A percentile compares a stretch with the other conserved stretches of the same genome.
Evolutionary conservation across 2,329 filamentous ascomycete species (phyloP).

Genomic region (Scedosporium aurantiacum): DNA sequence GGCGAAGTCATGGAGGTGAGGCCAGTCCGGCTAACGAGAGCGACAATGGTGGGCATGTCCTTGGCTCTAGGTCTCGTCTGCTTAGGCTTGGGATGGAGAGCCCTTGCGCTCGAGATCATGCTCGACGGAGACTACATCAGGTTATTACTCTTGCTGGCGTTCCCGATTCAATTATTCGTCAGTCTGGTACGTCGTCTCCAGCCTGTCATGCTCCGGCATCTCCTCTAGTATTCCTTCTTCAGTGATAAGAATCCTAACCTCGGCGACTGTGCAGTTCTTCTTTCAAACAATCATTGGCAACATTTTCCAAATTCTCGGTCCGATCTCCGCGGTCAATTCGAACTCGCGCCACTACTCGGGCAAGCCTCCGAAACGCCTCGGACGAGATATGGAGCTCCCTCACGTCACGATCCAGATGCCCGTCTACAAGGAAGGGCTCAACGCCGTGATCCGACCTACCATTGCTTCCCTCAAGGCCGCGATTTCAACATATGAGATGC

Average conservation of each 20-base stretch:
- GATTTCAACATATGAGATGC: constrained; percentile 37
- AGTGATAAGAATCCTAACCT: no score
- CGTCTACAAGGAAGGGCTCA: constrained; percentile 29
- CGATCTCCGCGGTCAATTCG: constrained; percentile 28
- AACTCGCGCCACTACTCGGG: constrained; percentile 35
- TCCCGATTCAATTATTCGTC: constrained; percentile 48
- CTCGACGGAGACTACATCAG: constrained; percentile 43
- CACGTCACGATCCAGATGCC: constrained; percentile 35
- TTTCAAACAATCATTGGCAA: constrained; percentile 29
- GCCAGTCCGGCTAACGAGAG: constrained; percentile 41
- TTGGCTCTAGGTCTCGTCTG: constrained; percentile 39
- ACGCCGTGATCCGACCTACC: constrained; percentile 34
- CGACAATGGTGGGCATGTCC: constrained; percentile 40
- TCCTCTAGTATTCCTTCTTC: background rate
- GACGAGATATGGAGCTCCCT: constrained; percentile 22
- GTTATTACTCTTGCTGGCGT: constrained; percentile 38
- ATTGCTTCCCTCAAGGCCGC: constrained; percentile 35
- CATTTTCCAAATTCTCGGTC: constrained; percentile 36
- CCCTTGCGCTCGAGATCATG: constrained; percentile 41
- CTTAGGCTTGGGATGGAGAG: constrained; percentile 44
- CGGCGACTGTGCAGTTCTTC: constrained; percentile 24
- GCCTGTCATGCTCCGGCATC: no score
- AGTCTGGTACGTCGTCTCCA: constrained; percentile 22
- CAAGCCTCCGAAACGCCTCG: constrained; percentile 20
- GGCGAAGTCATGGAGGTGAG: constrained; percentile 28